A percentile compares a stretch with the other conserved stretches of the same genome.
These are phyloP conservation scores for Aspergillus pseudoglaucus DNA, from an alignment of 2,329 filamentous ascomycete genomes.

Conservation along the genomic window DNA sequence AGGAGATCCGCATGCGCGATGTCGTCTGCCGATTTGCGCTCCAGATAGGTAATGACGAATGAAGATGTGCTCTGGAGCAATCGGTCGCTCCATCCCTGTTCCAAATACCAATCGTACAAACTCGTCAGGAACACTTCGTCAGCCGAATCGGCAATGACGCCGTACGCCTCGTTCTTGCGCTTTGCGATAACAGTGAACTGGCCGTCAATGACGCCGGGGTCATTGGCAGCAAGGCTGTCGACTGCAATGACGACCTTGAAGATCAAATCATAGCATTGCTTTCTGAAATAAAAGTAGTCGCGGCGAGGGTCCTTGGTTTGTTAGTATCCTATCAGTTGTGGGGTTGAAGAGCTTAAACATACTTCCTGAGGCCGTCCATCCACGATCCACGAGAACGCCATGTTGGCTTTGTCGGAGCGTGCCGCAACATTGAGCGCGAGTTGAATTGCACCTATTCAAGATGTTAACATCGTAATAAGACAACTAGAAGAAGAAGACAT, in stretches of 20 bases:
- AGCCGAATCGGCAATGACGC: slow-evolving; percentile 76
- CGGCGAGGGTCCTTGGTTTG: slow-evolving; percentile 57
- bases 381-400: slow-evolving; percentile 77
- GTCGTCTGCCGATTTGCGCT: slow-evolving; percentile 65
- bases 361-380: slow-evolving; percentile 65
- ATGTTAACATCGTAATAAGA: slow-evolving; percentile 2
- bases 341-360: slow-evolving; percentile 9
- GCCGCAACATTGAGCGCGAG: slow-evolving; percentile 76
- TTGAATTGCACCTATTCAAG: slow-evolving; percentile 63
- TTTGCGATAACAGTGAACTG: slow-evolving; percentile 67
- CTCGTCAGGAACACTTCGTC: slow-evolving; percentile 95
- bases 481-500: slow-evolving; percentile 17
- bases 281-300: slow-evolving; percentile 62
- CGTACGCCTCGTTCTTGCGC: slow-evolving; percentile 80
- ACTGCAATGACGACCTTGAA: slow-evolving; percentile 73
- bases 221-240: slow-evolving; percentile 61
- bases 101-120: slow-evolving; percentile 96
- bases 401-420: slow-evolving; percentile 80
- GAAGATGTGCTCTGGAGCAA: slow-evolving; percentile 77
- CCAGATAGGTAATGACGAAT: slow-evolving; percentile 79
- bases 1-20: slow-evolving; percentile 79
- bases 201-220: slow-evolving; percentile 71
- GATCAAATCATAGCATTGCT: slow-evolving; percentile 78
- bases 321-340: slow-evolving; percentile 9
- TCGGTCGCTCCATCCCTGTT: slow-evolving; percentile 75